Percentiles rank a stretch among this genome's conserved stretches.
Evolutionary conservation across 192 early-diverging fungal genomes (phyloP).

Genomic region (Jimgerdemannia flammicorona): DNA sequence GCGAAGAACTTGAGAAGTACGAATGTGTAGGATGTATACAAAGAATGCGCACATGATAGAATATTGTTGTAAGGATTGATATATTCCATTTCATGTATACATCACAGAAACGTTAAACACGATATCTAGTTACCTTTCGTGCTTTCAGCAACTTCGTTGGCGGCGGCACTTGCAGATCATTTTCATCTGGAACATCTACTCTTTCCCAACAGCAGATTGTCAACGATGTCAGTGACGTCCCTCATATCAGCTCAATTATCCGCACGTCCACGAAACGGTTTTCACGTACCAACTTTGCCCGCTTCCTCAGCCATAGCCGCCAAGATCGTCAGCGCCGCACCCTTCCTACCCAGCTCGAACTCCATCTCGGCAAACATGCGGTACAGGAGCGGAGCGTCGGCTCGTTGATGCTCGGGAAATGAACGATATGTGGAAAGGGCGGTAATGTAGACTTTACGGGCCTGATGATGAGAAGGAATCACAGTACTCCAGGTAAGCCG

Average conservation of each 20-base stretch:
- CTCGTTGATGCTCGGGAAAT: slow-evolving; percentile 27
- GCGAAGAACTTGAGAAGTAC: slow-evolving; percentile 25
- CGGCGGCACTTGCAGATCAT: slow-evolving; percentile 4
- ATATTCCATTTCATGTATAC: too few relatives aligned
- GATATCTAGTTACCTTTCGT: slow-evolving; percentile 27
- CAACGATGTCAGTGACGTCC: not conserved
- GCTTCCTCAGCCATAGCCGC: slow-evolving; percentile 27
- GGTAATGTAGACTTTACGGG: slow-evolving; percentile 44
- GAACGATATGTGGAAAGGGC: slow-evolving; percentile 35
- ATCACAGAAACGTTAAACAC: not conserved
- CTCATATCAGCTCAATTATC: not conserved
- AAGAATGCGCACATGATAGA: too few relatives aligned
- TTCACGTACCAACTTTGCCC: slow-evolving; percentile 7
- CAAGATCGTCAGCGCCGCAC: slow-evolving; percentile 42
- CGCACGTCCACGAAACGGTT: not conserved
- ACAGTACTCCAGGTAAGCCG: too few relatives aligned
- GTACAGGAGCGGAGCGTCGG: slow-evolving; percentile 36
- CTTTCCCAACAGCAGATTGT: not conserved
- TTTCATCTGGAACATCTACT: not conserved
- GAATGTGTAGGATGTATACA: not conserved
- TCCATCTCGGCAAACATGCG: slow-evolving; percentile 50
- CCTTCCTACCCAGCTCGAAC: slow-evolving; percentile 36
- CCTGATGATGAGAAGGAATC: slow-evolving; percentile 13
- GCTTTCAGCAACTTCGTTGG: slow-evolving; percentile 23
- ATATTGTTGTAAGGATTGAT: too few relatives aligned